These are phyloP conservation scores for Hypoxylon sp. DNA, from an alignment of 2,329 filamentous ascomycete genomes.

Conservation along the genomic window DNA sequence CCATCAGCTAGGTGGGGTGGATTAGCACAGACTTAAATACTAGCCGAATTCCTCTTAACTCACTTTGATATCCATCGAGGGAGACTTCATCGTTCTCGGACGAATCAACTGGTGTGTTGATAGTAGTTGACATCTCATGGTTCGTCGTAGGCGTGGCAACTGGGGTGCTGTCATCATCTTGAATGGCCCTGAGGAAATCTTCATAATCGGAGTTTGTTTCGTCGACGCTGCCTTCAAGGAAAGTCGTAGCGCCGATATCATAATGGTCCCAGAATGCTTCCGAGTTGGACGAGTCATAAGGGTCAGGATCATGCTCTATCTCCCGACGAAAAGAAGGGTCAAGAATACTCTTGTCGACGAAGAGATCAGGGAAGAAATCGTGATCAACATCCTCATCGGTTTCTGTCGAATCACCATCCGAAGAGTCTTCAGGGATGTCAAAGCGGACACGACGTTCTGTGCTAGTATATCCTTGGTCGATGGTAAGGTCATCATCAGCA, in stretches of 20 bases:
- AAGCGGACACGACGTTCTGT: slow-evolving; percentile 81
- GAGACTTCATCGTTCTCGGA: slow-evolving; percentile 58
- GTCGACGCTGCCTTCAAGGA: slow-evolving; percentile 48
- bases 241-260: slow-evolving; percentile 62
- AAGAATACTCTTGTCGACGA: slow-evolving; percentile 79
- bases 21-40: slow-evolving; percentile 56
- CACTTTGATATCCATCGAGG: slow-evolving; percentile 71
- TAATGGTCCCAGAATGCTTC: slow-evolving; percentile 75
- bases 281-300: slow-evolving; percentile 67
- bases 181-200: slow-evolving; percentile 55
- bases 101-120: slow-evolving; percentile 52
- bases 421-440: slow-evolving; percentile 73
- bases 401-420: slow-evolving; percentile 76
- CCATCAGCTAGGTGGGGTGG: slow-evolving; percentile 63
- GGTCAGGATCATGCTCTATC: slow-evolving; percentile 75
- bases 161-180: slow-evolving; percentile 59
- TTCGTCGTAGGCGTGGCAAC: slow-evolving; percentile 58
- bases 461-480: slow-evolving; percentile 47
- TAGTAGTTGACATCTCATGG: slow-evolving; percentile 51
- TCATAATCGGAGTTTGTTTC: slow-evolving; percentile 59
- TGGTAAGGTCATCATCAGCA: slow-evolving; percentile 58
- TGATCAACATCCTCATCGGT: slow-evolving; percentile 72
- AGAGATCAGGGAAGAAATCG: slow-evolving; percentile 79
- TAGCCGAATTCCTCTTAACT: slow-evolving; percentile 56
- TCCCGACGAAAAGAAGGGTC: slow-evolving; percentile 79